Base-by-base conservation (phyloP, 2,329 filamentous ascomycete species). In the Aspergillus alliaceus region DNA sequence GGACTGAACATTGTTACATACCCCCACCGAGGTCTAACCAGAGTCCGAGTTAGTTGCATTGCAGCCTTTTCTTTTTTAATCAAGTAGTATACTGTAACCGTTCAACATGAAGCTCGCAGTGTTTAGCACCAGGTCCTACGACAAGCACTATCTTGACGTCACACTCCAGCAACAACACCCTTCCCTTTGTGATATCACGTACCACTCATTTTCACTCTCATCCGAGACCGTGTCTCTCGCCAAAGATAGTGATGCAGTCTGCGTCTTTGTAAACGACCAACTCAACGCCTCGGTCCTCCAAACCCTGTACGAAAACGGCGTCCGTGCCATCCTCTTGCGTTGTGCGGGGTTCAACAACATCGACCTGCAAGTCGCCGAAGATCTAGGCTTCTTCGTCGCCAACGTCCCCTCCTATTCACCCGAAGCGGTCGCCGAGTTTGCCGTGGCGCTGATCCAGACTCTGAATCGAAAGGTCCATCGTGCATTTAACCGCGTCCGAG, bases 281-380 rank as follows among this genome's bases (percentile, higher is more conserved):
- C 75, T 88, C 20, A 74, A 79, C 53, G 77, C 72, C 5, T 66
- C 73, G 1, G 83, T 88, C 37, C 77, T 89, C 42, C 70, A 76
- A 20, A 73, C 75, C 0, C 80, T 89, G 8, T 74, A 80, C 53
- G 59, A 67, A 20, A 62, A 70, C 40, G 85, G 85, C 65, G 79
- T 86, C 44, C 78, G 79, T 48, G 84, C 83, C 51, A 78, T 89
- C 60, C 81, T 88, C 24, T 78, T 89, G 54, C 85, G 87, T 52
- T 89, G 87, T 71, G 87, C 87, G 1, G 87, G 87, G 56, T 88
- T 80, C 78, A 88, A 90, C 76, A 85, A 88, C 64, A 82, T 89
- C 57, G 84, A 89, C 66, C 81, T 89, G 22, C 69, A 70, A 18
- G 75, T 78, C 1, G 87, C 87, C 54, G 76, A 80, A 63, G 67